phyloP scores from a whole-genome alignment of 23 red algal genomes.

The Chondrus crispus region DNA sequence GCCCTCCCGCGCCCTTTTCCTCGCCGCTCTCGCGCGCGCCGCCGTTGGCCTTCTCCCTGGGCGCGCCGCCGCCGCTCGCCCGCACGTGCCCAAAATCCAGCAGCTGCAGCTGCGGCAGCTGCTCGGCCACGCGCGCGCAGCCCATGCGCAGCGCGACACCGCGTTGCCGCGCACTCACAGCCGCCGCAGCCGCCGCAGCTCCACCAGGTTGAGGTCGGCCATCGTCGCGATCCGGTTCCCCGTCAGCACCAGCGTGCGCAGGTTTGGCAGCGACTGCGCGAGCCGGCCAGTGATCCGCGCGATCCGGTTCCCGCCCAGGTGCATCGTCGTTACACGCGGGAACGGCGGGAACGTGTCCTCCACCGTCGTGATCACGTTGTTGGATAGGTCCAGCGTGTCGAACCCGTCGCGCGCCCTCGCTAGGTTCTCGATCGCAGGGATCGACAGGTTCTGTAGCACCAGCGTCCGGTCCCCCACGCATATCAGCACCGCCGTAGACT shows the following conservation, averaged over 20 bases:
- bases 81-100: too few species aligned
- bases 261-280: constrained; percentile 49
- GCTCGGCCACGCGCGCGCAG: too few species aligned
- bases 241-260: constrained; percentile 73
- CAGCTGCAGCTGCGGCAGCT: too few species aligned
- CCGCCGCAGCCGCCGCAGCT: too few species aligned
- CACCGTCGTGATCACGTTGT: constrained; percentile 52
- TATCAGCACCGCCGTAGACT: constrained; percentile 48
- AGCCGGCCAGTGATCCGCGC: background rate
- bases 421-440: constrained; percentile 65
- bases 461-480: constrained; percentile 81
- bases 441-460: constrained; percentile 53
- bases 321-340: constrained; percentile 48
- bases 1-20: too few species aligned
- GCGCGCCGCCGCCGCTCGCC: too few species aligned
- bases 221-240: constrained; percentile 53
- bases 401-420: constrained; percentile 41
- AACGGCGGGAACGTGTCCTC: constrained; percentile 59
- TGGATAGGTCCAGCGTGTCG: constrained; percentile 73
- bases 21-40: too few species aligned
- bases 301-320: constrained; percentile 56
- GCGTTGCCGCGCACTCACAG: too few species aligned
- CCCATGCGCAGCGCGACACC: too few species aligned
- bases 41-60: too few species aligned
- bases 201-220: constrained; percentile 19